Evolutionary conservation across 164 flowering plant genomes (phyloP).

Genomic region (Vitis cinerea): DNA sequence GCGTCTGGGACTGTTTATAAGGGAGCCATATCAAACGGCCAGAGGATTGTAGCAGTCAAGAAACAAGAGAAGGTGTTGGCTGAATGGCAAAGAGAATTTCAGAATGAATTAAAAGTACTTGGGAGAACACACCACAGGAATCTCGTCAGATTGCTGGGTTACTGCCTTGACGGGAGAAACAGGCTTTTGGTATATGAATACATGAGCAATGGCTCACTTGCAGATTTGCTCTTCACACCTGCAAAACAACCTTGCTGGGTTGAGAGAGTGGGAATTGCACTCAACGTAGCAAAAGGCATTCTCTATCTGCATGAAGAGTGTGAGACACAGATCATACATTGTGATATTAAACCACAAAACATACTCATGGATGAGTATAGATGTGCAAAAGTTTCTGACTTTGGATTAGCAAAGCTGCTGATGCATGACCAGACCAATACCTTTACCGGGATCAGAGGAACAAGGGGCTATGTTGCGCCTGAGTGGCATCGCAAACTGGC

Average conservation of each 20-base stretch:
- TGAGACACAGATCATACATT: slow-evolving; percentile 16
- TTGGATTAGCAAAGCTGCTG: slow-evolving; percentile 20
- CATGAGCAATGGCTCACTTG: slow-evolving; percentile 31
- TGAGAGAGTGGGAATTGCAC: slow-evolving; percentile 14
- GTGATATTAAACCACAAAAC: slow-evolving; percentile 22
- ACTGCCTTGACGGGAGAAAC: slow-evolving; percentile 13
- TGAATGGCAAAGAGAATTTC: slow-evolving; percentile 27
- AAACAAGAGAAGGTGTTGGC: slow-evolving; percentile 14
- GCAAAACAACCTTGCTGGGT: slow-evolving; percentile 9
- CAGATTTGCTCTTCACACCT: slow-evolving; percentile 13
- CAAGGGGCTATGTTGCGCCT: slow-evolving; percentile 42
- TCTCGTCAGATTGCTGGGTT: slow-evolving; percentile 19
- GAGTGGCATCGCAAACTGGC: slow-evolving; percentile 35
- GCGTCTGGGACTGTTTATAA: slow-evolving; percentile 26
- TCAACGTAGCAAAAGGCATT: slow-evolving; percentile 14
- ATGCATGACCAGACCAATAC: slow-evolving; percentile 16
- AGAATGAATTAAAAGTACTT: slow-evolving; percentile 13
- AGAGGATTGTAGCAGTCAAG: slow-evolving; percentile 26
- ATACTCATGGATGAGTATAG: slow-evolving; percentile 15
- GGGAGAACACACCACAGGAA: slow-evolving; percentile 23
- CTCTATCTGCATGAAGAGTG: slow-evolving; percentile 18
- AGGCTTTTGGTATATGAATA: slow-evolving; percentile 27
- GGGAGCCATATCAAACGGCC: slow-evolving; percentile 8
- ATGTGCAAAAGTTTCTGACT: slow-evolving; percentile 14
- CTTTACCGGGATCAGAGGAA: slow-evolving; percentile 31